Conservation (phyloP, 2,329 filamentous ascomycete genomes). For the Cytospora piceae region DNA sequence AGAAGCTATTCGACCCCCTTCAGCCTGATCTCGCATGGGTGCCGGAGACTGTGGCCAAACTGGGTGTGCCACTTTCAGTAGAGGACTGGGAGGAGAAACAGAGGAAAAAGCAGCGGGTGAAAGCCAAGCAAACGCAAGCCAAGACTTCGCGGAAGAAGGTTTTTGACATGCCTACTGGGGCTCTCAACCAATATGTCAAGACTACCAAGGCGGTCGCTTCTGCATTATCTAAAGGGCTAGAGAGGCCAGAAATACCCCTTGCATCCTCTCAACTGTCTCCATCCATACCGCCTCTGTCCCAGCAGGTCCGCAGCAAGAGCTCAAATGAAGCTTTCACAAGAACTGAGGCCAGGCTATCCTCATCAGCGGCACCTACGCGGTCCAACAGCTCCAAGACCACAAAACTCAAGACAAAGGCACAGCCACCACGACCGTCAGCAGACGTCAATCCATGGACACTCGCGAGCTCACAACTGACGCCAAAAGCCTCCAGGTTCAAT, state of each 20-base stretch:
- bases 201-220: slow-evolving; percentile 39
- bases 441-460: slow-evolving; percentile 47
- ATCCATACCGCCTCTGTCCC: slow-evolving; percentile 5
- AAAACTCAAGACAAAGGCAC: slow-evolving; percentile 29
- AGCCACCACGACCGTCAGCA: slow-evolving; percentile 32
- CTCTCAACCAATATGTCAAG: slow-evolving; percentile 45
- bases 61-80: slow-evolving; percentile 67
- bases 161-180: slow-evolving; percentile 36
- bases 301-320: not conserved
- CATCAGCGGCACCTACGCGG: slow-evolving; percentile 37
- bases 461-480: slow-evolving; percentile 42
- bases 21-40: slow-evolving; percentile 71
- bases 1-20: slow-evolving; percentile 64
- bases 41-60: slow-evolving; percentile 63
- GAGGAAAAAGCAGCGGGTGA: slow-evolving; percentile 37
- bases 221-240: slow-evolving; percentile 1
- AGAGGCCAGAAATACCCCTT: not conserved
- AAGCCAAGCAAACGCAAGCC: slow-evolving; percentile 22
- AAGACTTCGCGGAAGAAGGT: slow-evolving; percentile 32
- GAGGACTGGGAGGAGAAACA: slow-evolving; percentile 63
- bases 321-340: not conserved
- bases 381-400: slow-evolving; percentile 30
- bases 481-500: slow-evolving; percentile 34
- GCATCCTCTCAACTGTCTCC: slow-evolving; percentile 5
- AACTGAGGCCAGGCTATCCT: not conserved